A percentile compares a stretch with the other conserved stretches of the same genome.
Evolutionary conservation across 2,329 filamentous ascomycete species (phyloP).

Genomic region (Graphilbum sp.): DNA sequence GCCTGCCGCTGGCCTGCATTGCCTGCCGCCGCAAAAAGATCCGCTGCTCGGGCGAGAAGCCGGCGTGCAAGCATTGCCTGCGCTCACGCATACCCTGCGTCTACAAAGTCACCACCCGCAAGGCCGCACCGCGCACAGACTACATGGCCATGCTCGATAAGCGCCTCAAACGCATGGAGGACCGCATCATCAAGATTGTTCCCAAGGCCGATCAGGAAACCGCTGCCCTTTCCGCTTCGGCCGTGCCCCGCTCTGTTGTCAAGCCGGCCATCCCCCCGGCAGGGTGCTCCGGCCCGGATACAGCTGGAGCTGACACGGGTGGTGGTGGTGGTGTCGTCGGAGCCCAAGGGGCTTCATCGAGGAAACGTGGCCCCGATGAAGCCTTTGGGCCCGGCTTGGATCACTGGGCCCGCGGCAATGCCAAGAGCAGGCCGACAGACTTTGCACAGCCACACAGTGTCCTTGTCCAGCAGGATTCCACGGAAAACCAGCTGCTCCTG

Average conservation of each 20-base stretch:
- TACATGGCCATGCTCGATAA: constrained; percentile 99
- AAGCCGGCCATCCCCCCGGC: constrained; percentile 56
- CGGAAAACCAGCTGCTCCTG: constrained; percentile 60
- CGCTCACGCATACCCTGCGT: constrained; percentile 88
- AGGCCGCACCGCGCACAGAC: constrained; percentile 85
- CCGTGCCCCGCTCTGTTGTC: constrained; percentile 63
- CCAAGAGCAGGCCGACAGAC: constrained; percentile 28
- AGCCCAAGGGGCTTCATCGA: constrained; percentile 23
- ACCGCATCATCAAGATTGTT: constrained; percentile 88
- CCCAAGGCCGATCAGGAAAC: constrained; percentile 69
- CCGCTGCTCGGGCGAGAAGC: constrained; percentile 91
- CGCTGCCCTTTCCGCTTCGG: constrained; percentile 26
- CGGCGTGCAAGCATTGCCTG: constrained; percentile 90
- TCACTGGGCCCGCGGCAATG: constrained; percentile 53
- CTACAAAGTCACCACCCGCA: constrained; percentile 90
- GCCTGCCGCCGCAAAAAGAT: constrained; percentile 96
- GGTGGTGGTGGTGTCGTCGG: background rate
- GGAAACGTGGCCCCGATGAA: constrained; percentile 74
- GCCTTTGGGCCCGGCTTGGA: constrained; percentile 73
- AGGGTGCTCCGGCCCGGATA: background rate
- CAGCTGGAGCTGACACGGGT: background rate
- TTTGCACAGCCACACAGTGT: constrained; percentile 13
- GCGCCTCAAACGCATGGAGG: constrained; percentile 90
- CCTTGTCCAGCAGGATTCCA: constrained; percentile 43
- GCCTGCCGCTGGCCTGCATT: constrained; percentile 84